Evolutionary conservation across 2,329 filamentous ascomycete genomes (phyloP).

Genomic region (Herpomyces periplanetae): DNA sequence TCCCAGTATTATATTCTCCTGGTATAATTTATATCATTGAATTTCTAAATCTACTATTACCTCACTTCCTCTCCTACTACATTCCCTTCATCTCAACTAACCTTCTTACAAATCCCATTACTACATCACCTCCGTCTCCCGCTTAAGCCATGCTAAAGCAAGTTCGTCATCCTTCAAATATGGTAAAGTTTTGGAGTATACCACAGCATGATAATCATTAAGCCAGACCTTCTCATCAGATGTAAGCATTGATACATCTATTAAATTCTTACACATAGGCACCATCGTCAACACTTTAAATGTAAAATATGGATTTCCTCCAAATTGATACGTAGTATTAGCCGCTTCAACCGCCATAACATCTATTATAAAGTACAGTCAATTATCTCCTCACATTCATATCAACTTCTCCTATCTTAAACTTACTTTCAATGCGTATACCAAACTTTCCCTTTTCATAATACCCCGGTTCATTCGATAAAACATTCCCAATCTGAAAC

Average conservation of each 20-base stretch:
- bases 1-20: too few species aligned
- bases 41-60: too few species aligned
- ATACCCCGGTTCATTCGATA: slow-evolving; percentile 83
- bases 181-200: slow-evolving; percentile 36
- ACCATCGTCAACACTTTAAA: slow-evolving; percentile 96
- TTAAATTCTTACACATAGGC: slow-evolving; percentile 59
- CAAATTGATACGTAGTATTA: slow-evolving; percentile 53
- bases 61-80: too few species aligned
- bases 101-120: too few species aligned
- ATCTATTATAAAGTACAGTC: slow-evolving; percentile 10
- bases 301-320: slow-evolving; percentile 65
- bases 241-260: slow-evolving; percentile 31
- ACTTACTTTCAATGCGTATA: slow-evolving; percentile 50
- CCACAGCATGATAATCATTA: slow-evolving; percentile 43
- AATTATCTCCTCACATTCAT: slow-evolving; percentile 1
- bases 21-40: too few species aligned
- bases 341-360: slow-evolving; percentile 61
- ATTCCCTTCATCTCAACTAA: too few species aligned
- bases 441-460: slow-evolving; percentile 87
- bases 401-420: neutral
- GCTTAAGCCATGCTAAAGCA: slow-evolving; percentile 39
- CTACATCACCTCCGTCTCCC: slow-evolving; percentile 21
- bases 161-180: slow-evolving; percentile 32
- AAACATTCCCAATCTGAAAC: slow-evolving; percentile 65
- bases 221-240: slow-evolving; percentile 42